These are phyloP conservation scores for Lentinula lateritia DNA, from an alignment of 768 basidiomycete genomes.

Conservation along the genomic window DNA sequence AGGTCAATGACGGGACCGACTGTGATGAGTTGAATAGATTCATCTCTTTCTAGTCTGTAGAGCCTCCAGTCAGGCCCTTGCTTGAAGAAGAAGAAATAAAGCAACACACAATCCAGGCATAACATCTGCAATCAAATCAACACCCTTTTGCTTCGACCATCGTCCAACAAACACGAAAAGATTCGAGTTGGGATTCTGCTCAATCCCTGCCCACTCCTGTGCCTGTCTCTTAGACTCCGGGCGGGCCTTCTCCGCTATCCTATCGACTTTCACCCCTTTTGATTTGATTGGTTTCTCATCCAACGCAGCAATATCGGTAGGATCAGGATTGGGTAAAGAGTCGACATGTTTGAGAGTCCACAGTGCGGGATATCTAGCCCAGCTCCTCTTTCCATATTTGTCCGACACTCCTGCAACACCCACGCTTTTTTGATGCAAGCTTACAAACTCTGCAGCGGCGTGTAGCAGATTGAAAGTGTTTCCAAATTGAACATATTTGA, in stretches of 20 bases:
- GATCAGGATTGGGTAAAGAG: slow-evolving; percentile 92
- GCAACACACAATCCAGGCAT: slow-evolving; percentile 79
- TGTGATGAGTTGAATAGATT: slow-evolving; percentile 79
- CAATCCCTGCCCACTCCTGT: slow-evolving; percentile 93
- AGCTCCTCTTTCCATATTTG: slow-evolving; percentile 95
- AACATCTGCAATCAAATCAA: slow-evolving; percentile 95
- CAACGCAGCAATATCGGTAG: slow-evolving; percentile 89
- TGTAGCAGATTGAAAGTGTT: slow-evolving; percentile 97
- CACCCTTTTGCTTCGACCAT: slow-evolving; percentile 98
- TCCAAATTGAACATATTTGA: slow-evolving; percentile 96
- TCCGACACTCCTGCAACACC: slow-evolving; percentile 97
- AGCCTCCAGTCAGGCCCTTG: background rate
- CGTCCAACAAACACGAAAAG: slow-evolving; percentile 95
- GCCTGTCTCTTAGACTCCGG: slow-evolving; percentile 89
- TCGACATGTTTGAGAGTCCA: slow-evolving; percentile 97
- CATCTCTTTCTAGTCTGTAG: slow-evolving; percentile 73
- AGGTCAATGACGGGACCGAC: slow-evolving; percentile 95
- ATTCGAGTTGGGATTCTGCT: slow-evolving; percentile 85
- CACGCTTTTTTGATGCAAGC: slow-evolving; percentile 85
- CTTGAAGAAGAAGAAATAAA: background rate
- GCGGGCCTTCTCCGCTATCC: slow-evolving; percentile 79
- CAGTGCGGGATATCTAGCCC: slow-evolving; percentile 93
- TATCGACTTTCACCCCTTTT: slow-evolving; percentile 71
- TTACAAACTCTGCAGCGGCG: slow-evolving; percentile 89
- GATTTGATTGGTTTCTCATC: slow-evolving; percentile 72